Evolutionary conservation across 139 green algal species (phyloP).

Genomic region (Tetratostichococcus sp.): DNA sequence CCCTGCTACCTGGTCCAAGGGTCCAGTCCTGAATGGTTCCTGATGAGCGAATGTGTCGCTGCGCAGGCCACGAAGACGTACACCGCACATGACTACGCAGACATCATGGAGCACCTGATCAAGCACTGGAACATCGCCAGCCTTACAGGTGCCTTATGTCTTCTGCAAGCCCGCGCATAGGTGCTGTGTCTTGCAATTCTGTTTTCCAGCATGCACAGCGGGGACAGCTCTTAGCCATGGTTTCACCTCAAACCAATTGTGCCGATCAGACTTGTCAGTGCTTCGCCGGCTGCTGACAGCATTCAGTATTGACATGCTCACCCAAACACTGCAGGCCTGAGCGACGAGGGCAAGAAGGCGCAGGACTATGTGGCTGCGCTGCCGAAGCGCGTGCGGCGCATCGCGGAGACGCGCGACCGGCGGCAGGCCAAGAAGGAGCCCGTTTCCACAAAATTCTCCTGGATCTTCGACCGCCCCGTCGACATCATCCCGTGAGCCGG

Average conservation of each 20-base stretch:
- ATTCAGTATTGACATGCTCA: too few relatives aligned
- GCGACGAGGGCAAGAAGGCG: conserved; percentile 60
- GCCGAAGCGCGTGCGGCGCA: conserved; percentile 55
- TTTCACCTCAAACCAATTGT: too few relatives aligned
- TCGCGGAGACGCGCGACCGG: conserved; percentile 26
- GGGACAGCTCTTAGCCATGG: too few relatives aligned
- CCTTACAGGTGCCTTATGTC: conserved; percentile 12
- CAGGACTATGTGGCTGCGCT: conserved; percentile 77
- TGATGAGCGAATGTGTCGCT: not conserved
- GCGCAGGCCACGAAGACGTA: conserved; percentile 30
- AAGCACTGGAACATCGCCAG: conserved; percentile 72
- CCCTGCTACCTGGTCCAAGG: too few relatives aligned
- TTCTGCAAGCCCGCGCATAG: not conserved
- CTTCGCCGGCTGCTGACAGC: too few relatives aligned
- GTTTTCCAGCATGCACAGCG: too few relatives aligned
- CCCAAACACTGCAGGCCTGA: conserved; percentile 22
- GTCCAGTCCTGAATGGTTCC: too few relatives aligned
- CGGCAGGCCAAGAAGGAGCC: conserved; percentile 42
- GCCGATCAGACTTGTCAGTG: too few relatives aligned
- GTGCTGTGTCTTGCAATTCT: not conserved
- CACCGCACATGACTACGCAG: conserved; percentile 84
- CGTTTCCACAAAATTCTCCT: conserved; percentile 66
- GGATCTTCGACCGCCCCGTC: conserved; percentile 86
- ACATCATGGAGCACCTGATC: conserved; percentile 94
- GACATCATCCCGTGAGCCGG: conserved; percentile 28